Evolutionary conservation across 202 grass and related monocot genomes (phyloP).

Genomic region (Bolboschoenoplectus hybrid): DNA sequence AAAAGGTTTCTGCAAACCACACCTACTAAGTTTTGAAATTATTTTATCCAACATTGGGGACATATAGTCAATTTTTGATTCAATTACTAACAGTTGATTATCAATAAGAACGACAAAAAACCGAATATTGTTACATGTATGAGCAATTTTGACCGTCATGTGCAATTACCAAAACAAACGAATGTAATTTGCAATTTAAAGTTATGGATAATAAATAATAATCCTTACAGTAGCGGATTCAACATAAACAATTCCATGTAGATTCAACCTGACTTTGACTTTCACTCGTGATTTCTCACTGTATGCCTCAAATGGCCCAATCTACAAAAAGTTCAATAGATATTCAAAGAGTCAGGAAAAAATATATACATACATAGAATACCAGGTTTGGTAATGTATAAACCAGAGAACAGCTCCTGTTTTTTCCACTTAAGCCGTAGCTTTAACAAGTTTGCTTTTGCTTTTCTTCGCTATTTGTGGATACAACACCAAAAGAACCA

Average conservation of each 20-base stretch:
- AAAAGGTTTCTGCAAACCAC: not conserved
- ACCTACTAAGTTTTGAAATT: not conserved
- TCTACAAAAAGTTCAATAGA: slow-evolving; percentile 52
- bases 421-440: slow-evolving; percentile 12
- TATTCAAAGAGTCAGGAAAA: not conserved
- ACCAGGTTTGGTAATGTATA: not conserved
- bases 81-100: not conserved
- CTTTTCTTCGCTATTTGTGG: not conserved
- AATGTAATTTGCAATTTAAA: slow-evolving; percentile 17
- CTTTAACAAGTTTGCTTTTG: not conserved
- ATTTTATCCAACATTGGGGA: not conserved
- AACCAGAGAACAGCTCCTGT: not conserved
- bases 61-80: not conserved
- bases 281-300: slow-evolving; percentile 72
- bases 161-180: slow-evolving; percentile 1
- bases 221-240: slow-evolving; percentile 83
- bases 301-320: slow-evolving; percentile 81
- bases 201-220: slow-evolving; percentile 31
- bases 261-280: slow-evolving; percentile 85
- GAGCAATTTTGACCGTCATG: not conserved
- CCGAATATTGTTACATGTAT: not conserved
- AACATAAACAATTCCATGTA: slow-evolving; percentile 87
- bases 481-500: slow-evolving; percentile 12
- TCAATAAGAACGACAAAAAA: slow-evolving; percentile 14
- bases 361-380: no score